A percentile compares a stretch with the other conserved stretches of the same genome.
phyloP scores from a whole-genome alignment of 257 asterid genomes.

The Knoxia roxburghii region DNA sequence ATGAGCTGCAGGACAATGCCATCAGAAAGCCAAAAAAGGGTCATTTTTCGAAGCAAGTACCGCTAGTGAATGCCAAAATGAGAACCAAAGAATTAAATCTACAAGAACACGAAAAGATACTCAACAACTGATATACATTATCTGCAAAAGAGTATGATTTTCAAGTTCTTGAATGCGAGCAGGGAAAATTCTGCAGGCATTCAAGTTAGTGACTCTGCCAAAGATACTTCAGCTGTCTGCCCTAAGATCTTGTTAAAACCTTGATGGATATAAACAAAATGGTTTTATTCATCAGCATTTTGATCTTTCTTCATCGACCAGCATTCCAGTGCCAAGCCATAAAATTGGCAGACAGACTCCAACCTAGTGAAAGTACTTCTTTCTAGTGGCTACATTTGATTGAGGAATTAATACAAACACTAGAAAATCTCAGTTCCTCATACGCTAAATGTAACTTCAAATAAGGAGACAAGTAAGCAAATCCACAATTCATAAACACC shows the following conservation, averaged over 20 bases:
- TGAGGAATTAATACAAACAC: too few relatives aligned
- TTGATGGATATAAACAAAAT: neutral
- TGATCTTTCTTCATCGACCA: neutral
- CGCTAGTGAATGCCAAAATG: neutral
- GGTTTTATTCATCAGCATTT: neutral
- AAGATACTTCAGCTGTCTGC: too few relatives aligned
- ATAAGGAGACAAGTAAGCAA: neutral
- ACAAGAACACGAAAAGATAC: neutral
- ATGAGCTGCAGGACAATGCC: conserved; percentile 41
- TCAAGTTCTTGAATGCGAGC: neutral
- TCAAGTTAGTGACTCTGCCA: neutral
- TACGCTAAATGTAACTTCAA: neutral
- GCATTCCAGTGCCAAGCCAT: neutral
- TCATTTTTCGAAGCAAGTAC: neutral
- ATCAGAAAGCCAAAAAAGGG: neutral
- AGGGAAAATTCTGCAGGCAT: neutral
- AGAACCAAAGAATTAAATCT: neutral
- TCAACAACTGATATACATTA: neutral
- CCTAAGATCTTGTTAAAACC: neutral
- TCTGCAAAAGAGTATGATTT: neutral
- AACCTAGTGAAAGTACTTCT: too few relatives aligned
- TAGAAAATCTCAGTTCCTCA: neutral
- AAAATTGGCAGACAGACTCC: too few relatives aligned
- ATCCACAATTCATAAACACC: neutral
- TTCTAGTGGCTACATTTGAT: neutral